Evolutionary conservation across 2,329 filamentous ascomycete species (phyloP), one percentile per base, ranked within the genome.

Genomic region (Dothideomycetes sp.): DNA sequence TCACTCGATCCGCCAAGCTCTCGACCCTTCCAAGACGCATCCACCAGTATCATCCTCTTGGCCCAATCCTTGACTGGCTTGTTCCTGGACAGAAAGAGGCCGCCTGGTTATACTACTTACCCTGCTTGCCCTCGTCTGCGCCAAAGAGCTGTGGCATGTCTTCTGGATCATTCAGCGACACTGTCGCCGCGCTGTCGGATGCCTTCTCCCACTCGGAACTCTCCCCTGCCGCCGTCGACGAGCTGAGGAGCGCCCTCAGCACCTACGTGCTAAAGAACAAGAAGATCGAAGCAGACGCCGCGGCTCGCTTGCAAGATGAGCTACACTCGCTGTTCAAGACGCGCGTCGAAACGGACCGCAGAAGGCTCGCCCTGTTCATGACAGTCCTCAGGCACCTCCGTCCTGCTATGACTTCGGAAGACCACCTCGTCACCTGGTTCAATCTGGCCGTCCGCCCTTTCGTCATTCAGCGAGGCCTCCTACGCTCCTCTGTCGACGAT

Each of bases 251-350:
- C 31, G 65, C 75, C 38, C 77, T 88, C 46, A 69, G 78, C 40
- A 65, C 65, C 43, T 89, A 85, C 59, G 67, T 85, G 36, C 72
- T 78, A 34, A 79, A 77, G 51, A 77, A 84, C 55, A 65, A 73
- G 41, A 72, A 73, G 49, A 72, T 75, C 47, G 83, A 88, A 51
- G 81, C 85, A 37, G 62, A 69, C 41, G 70, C 77, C 31, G 71
- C 77, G n/a, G 80, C 84, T 48, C 76, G 79, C 42, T 68, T 87
- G 37, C 77, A 86, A 45, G 81, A 86, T 31, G 83, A 87, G 50
- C 69, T 91, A 5, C 63, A 80, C 31, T 60, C 68, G 17, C 69
- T 84, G 39, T 86, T 80, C 62, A 69, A 79, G 42, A 77, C 73
- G 52, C 67, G 75, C 47, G 73, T 88, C 43, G 66, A 68, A 17